phyloP scores from a whole-genome alignment of 331 rosid species.

The Pyracantha coccinea region DNA sequence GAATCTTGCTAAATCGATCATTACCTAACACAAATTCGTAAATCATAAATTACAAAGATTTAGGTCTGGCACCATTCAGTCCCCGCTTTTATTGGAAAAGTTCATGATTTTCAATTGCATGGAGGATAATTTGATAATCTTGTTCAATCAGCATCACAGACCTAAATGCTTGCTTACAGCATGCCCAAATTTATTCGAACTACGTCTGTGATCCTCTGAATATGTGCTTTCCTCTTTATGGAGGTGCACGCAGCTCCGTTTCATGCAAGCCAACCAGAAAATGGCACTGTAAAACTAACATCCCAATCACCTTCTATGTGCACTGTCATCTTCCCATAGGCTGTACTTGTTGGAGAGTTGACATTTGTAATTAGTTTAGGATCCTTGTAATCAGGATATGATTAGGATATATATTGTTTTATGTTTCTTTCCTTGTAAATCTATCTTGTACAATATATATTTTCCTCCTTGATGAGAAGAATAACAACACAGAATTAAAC shows the following conservation, averaged over 20 bases:
- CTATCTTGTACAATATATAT: too few species aligned
- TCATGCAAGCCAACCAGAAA: background rate
- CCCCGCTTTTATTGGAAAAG: background rate
- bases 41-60: too few species aligned
- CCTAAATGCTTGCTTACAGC: background rate
- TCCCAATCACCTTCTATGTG: background rate
- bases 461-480: too few species aligned
- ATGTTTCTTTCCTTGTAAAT: too few species aligned
- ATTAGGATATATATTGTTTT: too few species aligned
- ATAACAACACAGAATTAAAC: too few species aligned
- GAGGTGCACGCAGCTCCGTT: background rate
- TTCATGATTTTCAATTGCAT: background rate
- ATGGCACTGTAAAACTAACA: background rate
- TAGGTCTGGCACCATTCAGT: background rate
- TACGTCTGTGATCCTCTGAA: background rate
- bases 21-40: background rate
- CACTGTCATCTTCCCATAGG: slow-evolving; percentile 13
- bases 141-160: background rate
- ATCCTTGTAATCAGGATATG: too few species aligned
- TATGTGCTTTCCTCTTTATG: background rate
- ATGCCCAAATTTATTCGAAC: background rate
- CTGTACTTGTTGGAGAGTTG: too few species aligned
- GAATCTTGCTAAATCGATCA: background rate
- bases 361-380: too few species aligned
- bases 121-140: background rate